phyloP scores from a whole-genome alignment of 2,329 filamentous ascomycete genomes.

The Trichoderma koningiopsis region DNA sequence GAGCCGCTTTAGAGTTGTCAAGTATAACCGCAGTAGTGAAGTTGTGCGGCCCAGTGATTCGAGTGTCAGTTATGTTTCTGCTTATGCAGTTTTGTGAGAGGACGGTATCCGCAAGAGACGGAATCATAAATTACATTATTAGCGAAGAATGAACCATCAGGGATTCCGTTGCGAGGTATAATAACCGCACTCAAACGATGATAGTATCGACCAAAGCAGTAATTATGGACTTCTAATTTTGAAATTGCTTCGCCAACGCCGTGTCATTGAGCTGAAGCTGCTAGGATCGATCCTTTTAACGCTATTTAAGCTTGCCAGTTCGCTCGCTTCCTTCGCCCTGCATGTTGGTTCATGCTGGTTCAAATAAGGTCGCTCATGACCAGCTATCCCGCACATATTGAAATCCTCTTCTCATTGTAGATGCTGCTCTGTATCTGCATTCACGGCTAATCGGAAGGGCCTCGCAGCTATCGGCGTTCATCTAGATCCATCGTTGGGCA shows the following conservation, averaged over 20 bases:
- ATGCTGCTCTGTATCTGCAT: not conserved
- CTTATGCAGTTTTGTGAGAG: conserved; percentile 72
- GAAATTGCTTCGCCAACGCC: conserved; percentile 7
- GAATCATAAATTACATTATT: no score
- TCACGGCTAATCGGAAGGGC: not conserved
- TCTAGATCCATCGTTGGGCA: conserved; percentile 10
- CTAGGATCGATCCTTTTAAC: not conserved
- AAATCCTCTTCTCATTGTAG: not conserved
- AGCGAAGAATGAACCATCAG: no score
- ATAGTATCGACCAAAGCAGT: not conserved
- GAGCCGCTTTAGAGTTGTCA: conserved; percentile 72
- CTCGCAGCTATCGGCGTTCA: not conserved
- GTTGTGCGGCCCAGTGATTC: conserved; percentile 69
- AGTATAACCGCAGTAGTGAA: conserved; percentile 84
- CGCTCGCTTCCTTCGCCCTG: not conserved
- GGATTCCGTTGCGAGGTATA: no score
- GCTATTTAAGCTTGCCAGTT: not conserved
- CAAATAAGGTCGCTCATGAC: not conserved
- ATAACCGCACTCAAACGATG: not conserved
- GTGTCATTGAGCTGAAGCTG: not conserved
- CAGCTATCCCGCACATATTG: not conserved
- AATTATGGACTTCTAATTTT: conserved; percentile 2
- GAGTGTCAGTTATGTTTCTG: conserved; percentile 94
- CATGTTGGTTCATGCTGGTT: not conserved
- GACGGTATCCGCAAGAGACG: not conserved